Base-by-base conservation (phyloP, 1,284 basidiomycete genomes). In the Sporisorium reilianum region DNA sequence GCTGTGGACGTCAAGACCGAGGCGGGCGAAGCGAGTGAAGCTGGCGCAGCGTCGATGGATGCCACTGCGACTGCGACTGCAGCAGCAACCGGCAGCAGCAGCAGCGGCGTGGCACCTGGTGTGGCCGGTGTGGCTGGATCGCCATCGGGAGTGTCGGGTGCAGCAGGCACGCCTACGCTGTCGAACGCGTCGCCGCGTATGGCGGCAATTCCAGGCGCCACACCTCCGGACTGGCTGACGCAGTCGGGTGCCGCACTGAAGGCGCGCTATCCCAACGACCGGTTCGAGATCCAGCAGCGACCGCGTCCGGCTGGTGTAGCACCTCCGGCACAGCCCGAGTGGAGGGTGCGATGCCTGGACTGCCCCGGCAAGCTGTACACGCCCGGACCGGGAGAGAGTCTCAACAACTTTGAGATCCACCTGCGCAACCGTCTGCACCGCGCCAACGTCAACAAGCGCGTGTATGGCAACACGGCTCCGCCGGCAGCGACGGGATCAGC, bases 301-400 rank as follows among this genome's bases (percentile, higher is more conserved):
- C 71, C 75, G 22, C 66, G 68, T 32, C 62, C 72, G 0, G 55
- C 76, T 3, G 75, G 77, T 22, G 55, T 55, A 8, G 63, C 78
- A 14, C 36, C 74, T 5, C 69, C 79, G 34, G 56, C 65, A 3
- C 62, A 57, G 32, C 64, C 75, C 1, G 93, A 95, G 84, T 98
- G 95, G 95, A 89, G 95, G 22, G 89, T 97, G 80, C 95, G 93
- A 85, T 99, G 96, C 85, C 84, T 91, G 65, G 96, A 98, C 85
- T 98, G 96, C 85, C 94, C 94, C 72, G 93, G 93, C 81, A 95
- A 95, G 89, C 86, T 98, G 61, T 99, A 98, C 88, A 95, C 92
- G 75, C 91, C 94, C 30, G 96, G 96, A 28, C 93, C 93, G 4
- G 92, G 89, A n/a, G 91, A 96, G 85, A 91, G 92, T 14, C 87